phyloP scores from a whole-genome alignment of 306 rosid species.

The Senna siamea region DNA sequence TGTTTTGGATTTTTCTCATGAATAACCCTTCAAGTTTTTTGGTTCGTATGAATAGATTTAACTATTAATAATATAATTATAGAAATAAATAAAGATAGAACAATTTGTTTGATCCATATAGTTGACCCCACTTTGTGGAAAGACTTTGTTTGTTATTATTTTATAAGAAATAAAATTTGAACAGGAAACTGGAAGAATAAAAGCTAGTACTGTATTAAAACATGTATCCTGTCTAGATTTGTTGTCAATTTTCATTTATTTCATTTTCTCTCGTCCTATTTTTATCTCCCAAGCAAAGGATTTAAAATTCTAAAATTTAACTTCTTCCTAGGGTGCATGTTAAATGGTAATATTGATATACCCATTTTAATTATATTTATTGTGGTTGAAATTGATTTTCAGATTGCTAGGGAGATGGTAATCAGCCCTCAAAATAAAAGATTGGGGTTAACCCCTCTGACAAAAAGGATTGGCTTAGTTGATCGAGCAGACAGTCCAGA shows the following conservation, averaged over 20 bases:
- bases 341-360: background rate
- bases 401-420: constrained; percentile 99
- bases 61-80: no score
- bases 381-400: constrained; percentile 42
- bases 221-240: background rate
- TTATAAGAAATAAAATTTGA: background rate
- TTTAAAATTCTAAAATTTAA: background rate
- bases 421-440: constrained; percentile 92
- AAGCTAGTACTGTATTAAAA: background rate
- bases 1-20: background rate
- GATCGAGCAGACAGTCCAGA: constrained; percentile 85
- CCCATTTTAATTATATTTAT: constrained; percentile 7
- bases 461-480: constrained; percentile 72
- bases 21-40: background rate
- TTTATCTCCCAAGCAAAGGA: background rate
- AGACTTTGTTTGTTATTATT: no score
- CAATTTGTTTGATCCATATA: no score
- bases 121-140: no score
- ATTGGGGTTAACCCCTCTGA: constrained; percentile 79
- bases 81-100: no score
- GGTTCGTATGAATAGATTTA: constrained; percentile 16
- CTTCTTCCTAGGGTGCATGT: constrained; percentile 21
- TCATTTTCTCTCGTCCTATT: background rate
- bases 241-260: background rate
- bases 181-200: background rate